Evolutionary conservation across 352 stramenopile genomes (phyloP).

Genomic region (Globisporangium solare): DNA sequence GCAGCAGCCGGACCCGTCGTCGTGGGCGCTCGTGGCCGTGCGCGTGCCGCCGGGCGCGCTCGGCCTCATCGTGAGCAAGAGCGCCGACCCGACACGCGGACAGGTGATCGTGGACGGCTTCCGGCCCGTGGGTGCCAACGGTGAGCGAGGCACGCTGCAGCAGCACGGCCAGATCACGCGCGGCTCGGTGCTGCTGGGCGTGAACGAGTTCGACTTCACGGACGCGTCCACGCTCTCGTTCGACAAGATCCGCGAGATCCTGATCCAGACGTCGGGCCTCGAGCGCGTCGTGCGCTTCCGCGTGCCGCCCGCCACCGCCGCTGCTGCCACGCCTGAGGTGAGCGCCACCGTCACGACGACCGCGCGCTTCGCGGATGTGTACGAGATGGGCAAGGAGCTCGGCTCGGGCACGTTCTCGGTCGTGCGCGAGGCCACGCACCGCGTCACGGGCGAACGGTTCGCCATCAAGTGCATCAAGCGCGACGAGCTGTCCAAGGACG

Average conservation of each 20-base stretch:
- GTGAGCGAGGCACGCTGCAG: constrained; percentile 38
- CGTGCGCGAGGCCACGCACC: constrained; percentile 46
- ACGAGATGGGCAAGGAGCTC: constrained; percentile 51
- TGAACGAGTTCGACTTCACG: constrained; percentile 72
- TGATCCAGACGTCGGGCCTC: constrained; percentile 52
- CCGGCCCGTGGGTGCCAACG: constrained; percentile 40
- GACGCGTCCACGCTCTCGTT: constrained; percentile 38
- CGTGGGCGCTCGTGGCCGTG: constrained; percentile 55
- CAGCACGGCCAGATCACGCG: constrained; percentile 29
- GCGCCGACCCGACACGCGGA: constrained; percentile 18
- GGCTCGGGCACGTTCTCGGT: constrained; percentile 57
- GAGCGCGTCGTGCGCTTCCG: constrained; percentile 64
- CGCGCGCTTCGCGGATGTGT: constrained; percentile 57
- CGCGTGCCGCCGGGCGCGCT: constrained; percentile 59
- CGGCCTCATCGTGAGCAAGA: constrained; percentile 75
- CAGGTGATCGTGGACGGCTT: constrained; percentile 78
- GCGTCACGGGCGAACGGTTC: constrained; percentile 32
- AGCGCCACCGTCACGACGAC: constrained; percentile 2
- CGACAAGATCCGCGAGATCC: constrained; percentile 63
- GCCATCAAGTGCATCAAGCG: constrained; percentile 70
- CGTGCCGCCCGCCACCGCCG: constrained; percentile 27
- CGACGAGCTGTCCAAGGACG: constrained; percentile 38
- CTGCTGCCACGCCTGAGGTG: not conserved
- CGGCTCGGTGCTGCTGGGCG: constrained; percentile 52
- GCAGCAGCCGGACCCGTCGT: not conserved